Evolutionary conservation across 2,329 filamentous ascomycete genomes (phyloP).

Genomic region (Ramularia collo-cygni): DNA sequence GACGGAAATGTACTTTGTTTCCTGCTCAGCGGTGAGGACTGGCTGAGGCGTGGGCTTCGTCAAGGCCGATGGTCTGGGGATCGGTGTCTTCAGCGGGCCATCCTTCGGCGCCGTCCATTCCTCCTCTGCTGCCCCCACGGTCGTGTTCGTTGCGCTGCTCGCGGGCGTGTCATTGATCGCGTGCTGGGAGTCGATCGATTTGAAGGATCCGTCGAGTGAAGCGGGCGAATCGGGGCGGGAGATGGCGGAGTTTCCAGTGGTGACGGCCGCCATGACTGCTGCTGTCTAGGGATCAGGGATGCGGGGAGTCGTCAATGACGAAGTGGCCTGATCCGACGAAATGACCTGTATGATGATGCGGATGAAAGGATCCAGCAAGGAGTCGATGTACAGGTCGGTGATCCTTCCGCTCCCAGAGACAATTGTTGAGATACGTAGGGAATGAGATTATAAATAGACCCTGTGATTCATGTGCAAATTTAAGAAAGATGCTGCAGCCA

Average conservation of each 20-base stretch:
- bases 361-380: too few relatives aligned
- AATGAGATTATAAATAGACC: too few relatives aligned
- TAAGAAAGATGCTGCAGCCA: too few relatives aligned
- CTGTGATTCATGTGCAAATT: too few relatives aligned
- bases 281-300: not conserved
- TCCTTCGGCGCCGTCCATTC: slow-evolving; percentile 23
- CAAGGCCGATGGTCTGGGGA: slow-evolving; percentile 35
- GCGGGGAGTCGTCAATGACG: too few relatives aligned
- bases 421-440: too few relatives aligned
- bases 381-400: too few relatives aligned
- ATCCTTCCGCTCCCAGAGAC: too few relatives aligned
- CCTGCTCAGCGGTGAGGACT: slow-evolving; percentile 66
- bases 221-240: slow-evolving; percentile 22
- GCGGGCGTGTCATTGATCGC: slow-evolving; percentile 18
- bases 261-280: not conserved
- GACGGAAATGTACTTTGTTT: slow-evolving; percentile 72
- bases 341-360: too few relatives aligned
- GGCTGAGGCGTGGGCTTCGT: slow-evolving; percentile 51
- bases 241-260: slow-evolving; percentile 1
- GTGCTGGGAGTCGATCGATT: slow-evolving; percentile 20
- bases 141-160: slow-evolving; percentile 19
- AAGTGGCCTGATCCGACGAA: too few relatives aligned
- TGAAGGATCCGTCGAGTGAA: slow-evolving; percentile 22
- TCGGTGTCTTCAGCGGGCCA: slow-evolving; percentile 29
- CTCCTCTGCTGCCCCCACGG: slow-evolving; percentile 15